Evolutionary conservation across 169 alveolate species (phyloP).

Genomic region (Eimeria sp.): DNA sequence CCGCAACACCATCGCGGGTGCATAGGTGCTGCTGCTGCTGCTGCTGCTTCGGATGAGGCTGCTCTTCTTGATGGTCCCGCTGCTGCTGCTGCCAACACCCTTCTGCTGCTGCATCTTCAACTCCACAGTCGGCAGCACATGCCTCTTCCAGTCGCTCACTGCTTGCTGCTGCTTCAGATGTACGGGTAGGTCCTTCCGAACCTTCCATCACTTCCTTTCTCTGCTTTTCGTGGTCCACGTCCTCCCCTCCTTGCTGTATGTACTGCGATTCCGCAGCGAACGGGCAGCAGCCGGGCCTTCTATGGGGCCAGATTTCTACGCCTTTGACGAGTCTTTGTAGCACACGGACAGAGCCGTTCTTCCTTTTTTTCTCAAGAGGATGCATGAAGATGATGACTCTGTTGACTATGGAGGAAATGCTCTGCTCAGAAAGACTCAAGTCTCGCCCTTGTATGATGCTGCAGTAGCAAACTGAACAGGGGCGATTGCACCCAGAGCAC

Average conservation of each 20-base stretch:
- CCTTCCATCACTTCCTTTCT: background rate
- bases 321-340: slow-evolving; percentile 63
- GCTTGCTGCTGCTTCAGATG: background rate
- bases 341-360: slow-evolving; percentile 69
- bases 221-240: background rate
- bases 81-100: background rate
- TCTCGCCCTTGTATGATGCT: slow-evolving; percentile 20
- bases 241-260: slow-evolving; percentile 4
- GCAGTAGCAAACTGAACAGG: slow-evolving; percentile 77
- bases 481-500: slow-evolving; percentile 76
- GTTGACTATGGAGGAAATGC: slow-evolving; percentile 15
- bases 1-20: slow-evolving; percentile 47
- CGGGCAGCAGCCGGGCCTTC: slow-evolving; percentile 67
- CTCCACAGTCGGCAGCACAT: background rate
- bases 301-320: slow-evolving; percentile 56
- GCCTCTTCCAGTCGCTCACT: slow-evolving; percentile 9
- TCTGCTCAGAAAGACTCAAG: slow-evolving; percentile 24
- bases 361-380: slow-evolving; percentile 76
- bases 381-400: slow-evolving; percentile 73
- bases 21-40: slow-evolving; percentile 33
- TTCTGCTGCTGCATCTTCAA: background rate
- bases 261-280: slow-evolving; percentile 65
- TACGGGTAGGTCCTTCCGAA: background rate
- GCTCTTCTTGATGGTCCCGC: background rate
- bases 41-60: slow-evolving; percentile 28